Evolutionary conservation across 208 protist genomes (phyloP), one percentile per base, ranked within the genome.

Genomic region (Herpetomonas muscarum): DNA sequence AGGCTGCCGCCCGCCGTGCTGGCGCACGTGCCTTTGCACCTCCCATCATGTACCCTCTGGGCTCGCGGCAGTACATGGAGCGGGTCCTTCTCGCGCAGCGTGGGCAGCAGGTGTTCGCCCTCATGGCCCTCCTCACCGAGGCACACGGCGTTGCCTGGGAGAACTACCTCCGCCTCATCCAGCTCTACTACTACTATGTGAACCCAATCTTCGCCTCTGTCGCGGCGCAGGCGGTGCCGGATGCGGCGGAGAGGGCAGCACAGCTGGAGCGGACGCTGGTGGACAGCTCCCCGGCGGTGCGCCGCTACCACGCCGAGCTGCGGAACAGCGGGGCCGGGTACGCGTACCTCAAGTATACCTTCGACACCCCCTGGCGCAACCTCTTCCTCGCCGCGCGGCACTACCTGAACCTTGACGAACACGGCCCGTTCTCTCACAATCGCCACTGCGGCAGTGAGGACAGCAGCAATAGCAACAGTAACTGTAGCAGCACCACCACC

Each of bases 101-200:
- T 30, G 64, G 61, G 5, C 81, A 89, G 42, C 81, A 89, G 60
- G 44, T 64, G n/a, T 74, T 70, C 24, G 77, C 75, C 21, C 66
- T 89, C 1, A 67, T 89, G 24, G 60, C 58, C 13, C 62, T 82
- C n/a, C 51, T 89, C 31, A 57, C 69, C 9, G 77, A 81, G 55
- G 63, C 74, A 0, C 70, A 77, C 56, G 64, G 66, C 12, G 58
- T 76, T 36, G 63, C 72, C 5, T 76, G 72, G 50, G 42, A 50
- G 24, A 42, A 63, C 6, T 49, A 82, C 37, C 41, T 79, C 15
- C 55, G 64, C 15, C 67, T 88, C 22, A 47, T 72, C 2, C 70
- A 77, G 61, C 25, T 81, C 24, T 88, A 84, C 52, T 64, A 74
- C 41, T 73, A 81, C 56, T 84, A 84, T 54, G 42, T 85, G 1